A percentile compares a stretch with the other conserved stretches of the same genome.
phyloP scores from a whole-genome alignment of 768 basidiomycete species.

The Hortiboletus flavorubellus region DNA sequence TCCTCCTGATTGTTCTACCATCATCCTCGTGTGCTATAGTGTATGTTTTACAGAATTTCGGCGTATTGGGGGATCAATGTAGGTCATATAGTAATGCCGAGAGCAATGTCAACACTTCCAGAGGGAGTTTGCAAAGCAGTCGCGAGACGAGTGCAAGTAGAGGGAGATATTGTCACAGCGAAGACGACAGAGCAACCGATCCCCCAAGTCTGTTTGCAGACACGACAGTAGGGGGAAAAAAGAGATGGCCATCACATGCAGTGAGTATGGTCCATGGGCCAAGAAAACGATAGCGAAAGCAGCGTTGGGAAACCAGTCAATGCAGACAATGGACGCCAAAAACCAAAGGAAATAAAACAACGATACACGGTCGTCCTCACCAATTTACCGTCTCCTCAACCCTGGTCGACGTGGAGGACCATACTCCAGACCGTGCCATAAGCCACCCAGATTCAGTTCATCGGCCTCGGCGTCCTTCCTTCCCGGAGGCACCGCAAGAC shows the following conservation, averaged over 20 bases:
- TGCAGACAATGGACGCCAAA: neutral
- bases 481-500: slow-evolving; percentile 3
- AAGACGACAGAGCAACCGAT: neutral
- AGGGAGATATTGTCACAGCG: slow-evolving; percentile 1
- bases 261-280: slow-evolving; percentile 2
- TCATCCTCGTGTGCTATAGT: neutral
- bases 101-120: neutral
- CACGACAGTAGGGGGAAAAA: neutral
- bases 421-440: slow-evolving; percentile 7
- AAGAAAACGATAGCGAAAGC: slow-evolving; percentile 6
- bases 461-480: slow-evolving; percentile 11
- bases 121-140: too few relatives aligned
- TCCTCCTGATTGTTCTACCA: neutral
- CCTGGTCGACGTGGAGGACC: slow-evolving; percentile 7
- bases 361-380: neutral
- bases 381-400: slow-evolving; percentile 8
- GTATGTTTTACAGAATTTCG: neutral
- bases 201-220: too few relatives aligned
- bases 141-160: neutral
- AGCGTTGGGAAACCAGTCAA: neutral
- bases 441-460: slow-evolving; percentile 30
- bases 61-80: too few relatives aligned
- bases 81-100: neutral
- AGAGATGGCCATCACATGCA: neutral
- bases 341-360: neutral